Conservation (phyloP, 352 stramenopile species). For the Lagenidium sp. region DNA sequence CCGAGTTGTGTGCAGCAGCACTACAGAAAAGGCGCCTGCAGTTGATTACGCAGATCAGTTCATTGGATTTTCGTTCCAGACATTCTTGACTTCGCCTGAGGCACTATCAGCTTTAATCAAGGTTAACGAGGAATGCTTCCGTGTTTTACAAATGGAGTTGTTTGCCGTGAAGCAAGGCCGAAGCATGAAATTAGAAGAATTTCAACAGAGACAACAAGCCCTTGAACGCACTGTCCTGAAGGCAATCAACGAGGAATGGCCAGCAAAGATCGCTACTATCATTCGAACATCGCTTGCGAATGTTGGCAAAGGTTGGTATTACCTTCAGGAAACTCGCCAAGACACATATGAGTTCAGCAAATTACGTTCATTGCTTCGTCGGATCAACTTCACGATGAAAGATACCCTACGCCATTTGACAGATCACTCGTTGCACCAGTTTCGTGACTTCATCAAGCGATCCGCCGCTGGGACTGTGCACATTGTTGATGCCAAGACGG, state of each 20-base stretch:
- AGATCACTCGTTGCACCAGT: constrained; percentile 62
- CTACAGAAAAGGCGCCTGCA: constrained; percentile 26
- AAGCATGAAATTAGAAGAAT: constrained; percentile 82
- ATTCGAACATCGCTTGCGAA: constrained; percentile 65
- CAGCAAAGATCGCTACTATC: constrained; percentile 51
- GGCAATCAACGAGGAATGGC: constrained; percentile 78
- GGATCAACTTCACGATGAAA: constrained; percentile 81
- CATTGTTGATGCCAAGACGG: constrained; percentile 61
- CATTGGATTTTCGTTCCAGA: constrained; percentile 83
- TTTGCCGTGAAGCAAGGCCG: constrained; percentile 65
- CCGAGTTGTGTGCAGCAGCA: constrained; percentile 15
- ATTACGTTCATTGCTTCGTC: constrained; percentile 53
- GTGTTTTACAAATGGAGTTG: constrained; percentile 67
- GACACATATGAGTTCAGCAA: constrained; percentile 88
- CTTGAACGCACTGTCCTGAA: constrained; percentile 68
- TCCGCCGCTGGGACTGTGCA: constrained; percentile 47
- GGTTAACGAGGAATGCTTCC: constrained; percentile 82
- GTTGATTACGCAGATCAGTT: constrained; percentile 85
- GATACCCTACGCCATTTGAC: constrained; percentile 71
- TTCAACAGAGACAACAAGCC: constrained; percentile 70
- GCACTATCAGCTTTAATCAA: constrained; percentile 65
- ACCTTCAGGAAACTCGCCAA: constrained; percentile 71
- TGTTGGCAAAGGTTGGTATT: constrained; percentile 83
- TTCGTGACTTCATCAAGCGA: constrained; percentile 57
- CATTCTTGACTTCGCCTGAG: constrained; percentile 73